Conservation (phyloP, 345 rosid genomes). For the Acer saccharum region DNA sequence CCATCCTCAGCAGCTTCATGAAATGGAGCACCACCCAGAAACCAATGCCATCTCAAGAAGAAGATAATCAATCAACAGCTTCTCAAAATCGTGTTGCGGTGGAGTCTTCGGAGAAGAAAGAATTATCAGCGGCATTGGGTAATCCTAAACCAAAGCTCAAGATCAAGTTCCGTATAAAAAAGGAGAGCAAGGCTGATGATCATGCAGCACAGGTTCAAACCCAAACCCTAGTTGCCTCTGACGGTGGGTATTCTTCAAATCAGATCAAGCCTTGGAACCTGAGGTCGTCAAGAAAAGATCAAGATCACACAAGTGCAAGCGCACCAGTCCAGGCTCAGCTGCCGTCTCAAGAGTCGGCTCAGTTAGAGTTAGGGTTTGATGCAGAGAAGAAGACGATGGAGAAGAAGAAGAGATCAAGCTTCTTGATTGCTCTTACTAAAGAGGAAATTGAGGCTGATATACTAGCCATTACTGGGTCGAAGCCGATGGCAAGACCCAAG, state of each 20-base stretch:
- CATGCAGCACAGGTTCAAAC: too few species aligned
- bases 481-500: background rate
- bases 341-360: background rate
- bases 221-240: background rate
- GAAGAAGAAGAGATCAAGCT: background rate
- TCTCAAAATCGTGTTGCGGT: background rate
- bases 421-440: background rate
- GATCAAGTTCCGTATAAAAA: background rate
- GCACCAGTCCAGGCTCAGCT: background rate
- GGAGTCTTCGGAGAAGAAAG: background rate
- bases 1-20: background rate
- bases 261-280: background rate
- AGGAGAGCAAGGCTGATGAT: background rate
- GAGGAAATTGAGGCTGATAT: constrained; percentile 7
- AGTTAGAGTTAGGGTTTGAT: background rate
- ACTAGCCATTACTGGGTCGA: background rate
- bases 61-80: background rate
- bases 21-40: background rate
- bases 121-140: background rate
- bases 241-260: background rate
- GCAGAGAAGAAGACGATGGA: background rate
- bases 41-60: background rate
- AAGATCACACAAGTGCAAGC: background rate
- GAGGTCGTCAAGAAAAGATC: background rate
- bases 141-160: too few species aligned